phyloP scores from a whole-genome alignment of 305 asterid genomes.

The Plantago coronopus region DNA sequence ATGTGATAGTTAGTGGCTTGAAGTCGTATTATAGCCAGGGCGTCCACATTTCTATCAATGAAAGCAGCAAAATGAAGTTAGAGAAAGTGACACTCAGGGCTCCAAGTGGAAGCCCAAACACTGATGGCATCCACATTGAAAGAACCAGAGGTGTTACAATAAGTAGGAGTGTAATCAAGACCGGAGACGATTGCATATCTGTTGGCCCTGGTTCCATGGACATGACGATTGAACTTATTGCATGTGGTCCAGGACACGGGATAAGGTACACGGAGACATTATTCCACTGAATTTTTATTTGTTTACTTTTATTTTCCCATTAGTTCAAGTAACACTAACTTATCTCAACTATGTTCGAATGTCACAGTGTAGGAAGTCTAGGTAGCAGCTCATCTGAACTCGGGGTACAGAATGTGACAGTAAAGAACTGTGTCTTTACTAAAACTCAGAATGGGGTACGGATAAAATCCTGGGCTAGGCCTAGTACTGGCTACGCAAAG shows the following conservation, averaged over 20 bases:
- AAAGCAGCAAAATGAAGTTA: slow-evolving; percentile 41
- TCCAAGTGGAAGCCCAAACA: slow-evolving; percentile 77
- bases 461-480: slow-evolving; percentile 73
- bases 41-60: slow-evolving; percentile 42
- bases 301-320: too few species aligned
- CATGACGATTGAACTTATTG: slow-evolving; percentile 46
- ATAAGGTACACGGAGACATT: slow-evolving; percentile 44
- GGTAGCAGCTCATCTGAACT: slow-evolving; percentile 42
- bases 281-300: too few species aligned
- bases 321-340: neutral
- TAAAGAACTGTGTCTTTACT: slow-evolving; percentile 48
- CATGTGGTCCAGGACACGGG: slow-evolving; percentile 90
- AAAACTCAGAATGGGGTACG: slow-evolving; percentile 70
- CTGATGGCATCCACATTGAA: slow-evolving; percentile 61
- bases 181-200: slow-evolving; percentile 79
- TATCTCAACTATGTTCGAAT: neutral
- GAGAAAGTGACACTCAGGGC: slow-evolving; percentile 45
- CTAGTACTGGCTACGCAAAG: slow-evolving; percentile 50
- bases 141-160: slow-evolving; percentile 48
- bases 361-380: slow-evolving; percentile 60
- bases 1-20: slow-evolving; percentile 44
- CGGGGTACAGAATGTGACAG: slow-evolving; percentile 68
- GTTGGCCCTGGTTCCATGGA: slow-evolving; percentile 64
- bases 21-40: slow-evolving; percentile 53
- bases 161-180: slow-evolving; percentile 35